Base-by-base conservation (phyloP, 1,139 yeast genomes). In the Debaryomyces subglobosus region DNA sequence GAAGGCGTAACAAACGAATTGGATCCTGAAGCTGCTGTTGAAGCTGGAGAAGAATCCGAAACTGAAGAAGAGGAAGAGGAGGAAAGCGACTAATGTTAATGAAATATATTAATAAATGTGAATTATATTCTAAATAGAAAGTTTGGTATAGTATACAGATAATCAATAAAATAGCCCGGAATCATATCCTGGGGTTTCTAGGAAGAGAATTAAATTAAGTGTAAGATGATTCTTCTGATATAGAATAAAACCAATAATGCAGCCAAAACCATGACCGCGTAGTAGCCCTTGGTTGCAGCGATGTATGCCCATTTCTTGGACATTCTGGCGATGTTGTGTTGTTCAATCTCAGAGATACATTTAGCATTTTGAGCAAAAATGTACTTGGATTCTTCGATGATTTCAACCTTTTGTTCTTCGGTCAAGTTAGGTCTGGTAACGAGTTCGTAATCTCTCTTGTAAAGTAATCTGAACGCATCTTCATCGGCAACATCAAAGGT, bases 361-460 rank as follows among this genome's bases (percentile, higher is more conserved):
- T 63, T 71, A 36, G 78, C 79, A 64, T 85, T 85, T 68, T 85
- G 82, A 49, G 74, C 74, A 64, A 86, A 89, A 44, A 88, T 84
- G 55, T 77, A 82, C 57, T 79, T 74, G 12, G 91, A 74, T 61
- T 87, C 95, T 43, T 81, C 80, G 45, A 89, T 84, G 52, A 89
- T 78, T 50, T 85, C 89, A 52, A 71, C 67, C 68, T 89, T 89
- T 65, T 89, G 88, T 36, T 72, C 72, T 65, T 88, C 96, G 8
- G 86, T 77, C 52, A 89, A 72, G 9, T 70, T 73, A 56, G 82
- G 79, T 62, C 96, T 79, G 7, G 96, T 89, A 45, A 82, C 82
- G 51, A 88, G 71, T 68, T 89, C 96, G 67, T 84, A 89, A 55
- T 86, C 88, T 58, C 87, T 77, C 72, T 88, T 89, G 69, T 85